Percentiles rank a stretch among this genome's conserved stretches.
phyloP scores from a whole-genome alignment of 306 rosid genomes.

The Begonia peltatifolia region DNA sequence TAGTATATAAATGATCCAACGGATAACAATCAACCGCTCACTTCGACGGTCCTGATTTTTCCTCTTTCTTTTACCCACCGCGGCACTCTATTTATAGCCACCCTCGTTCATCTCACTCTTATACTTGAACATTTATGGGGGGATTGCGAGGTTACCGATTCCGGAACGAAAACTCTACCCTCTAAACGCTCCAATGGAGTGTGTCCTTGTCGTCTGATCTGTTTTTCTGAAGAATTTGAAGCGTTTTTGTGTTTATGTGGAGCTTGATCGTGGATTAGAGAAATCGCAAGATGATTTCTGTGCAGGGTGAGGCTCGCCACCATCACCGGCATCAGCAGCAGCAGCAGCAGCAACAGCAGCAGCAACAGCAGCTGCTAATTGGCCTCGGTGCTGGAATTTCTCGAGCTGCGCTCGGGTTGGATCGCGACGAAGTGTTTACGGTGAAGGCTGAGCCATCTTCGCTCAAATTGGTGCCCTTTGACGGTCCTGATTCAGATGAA shows the following conservation, averaged over 20 bases:
- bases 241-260: constrained; percentile 3
- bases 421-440: constrained; percentile 17
- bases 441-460: constrained; percentile 25
- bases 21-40: constrained; percentile 3
- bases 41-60: constrained; percentile 20
- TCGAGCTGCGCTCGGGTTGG: constrained; percentile 17
- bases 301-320: constrained; percentile 51
- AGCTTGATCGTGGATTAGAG: constrained; percentile 10
- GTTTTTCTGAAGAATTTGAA: constrained; percentile 17
- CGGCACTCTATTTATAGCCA: constrained; percentile 1
- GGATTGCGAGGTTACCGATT: background rate
- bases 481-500: constrained; percentile 24
- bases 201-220: background rate
- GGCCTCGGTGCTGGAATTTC: constrained; percentile 22
- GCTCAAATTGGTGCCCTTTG: constrained; percentile 18
- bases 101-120: background rate
- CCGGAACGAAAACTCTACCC: constrained; percentile 12
- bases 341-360: constrained; percentile 17
- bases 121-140: too few species aligned
- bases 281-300: constrained; percentile 49
- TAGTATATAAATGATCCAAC: background rate
- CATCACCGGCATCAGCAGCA: constrained; percentile 16
- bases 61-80: constrained; percentile 4
- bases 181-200: background rate
- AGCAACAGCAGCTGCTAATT: constrained; percentile 3